Evolutionary conservation across 345 rosid species (phyloP), one percentile per base, ranked within the genome.

Genomic region (Moringa oleifera): DNA sequence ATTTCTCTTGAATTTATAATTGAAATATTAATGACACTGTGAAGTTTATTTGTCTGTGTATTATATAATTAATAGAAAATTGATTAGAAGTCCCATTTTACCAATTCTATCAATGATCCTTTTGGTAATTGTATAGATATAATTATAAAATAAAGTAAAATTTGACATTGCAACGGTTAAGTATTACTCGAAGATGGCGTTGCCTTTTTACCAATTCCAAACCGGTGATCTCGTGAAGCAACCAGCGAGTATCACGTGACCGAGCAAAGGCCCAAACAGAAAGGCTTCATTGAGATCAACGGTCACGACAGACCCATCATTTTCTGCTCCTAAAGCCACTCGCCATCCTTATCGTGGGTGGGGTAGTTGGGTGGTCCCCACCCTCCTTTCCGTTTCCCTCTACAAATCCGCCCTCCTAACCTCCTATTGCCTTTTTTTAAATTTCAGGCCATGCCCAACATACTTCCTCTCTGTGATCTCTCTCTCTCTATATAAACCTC

Each of bases 211-310:
- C 47, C 47, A 41, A 7, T 41, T 41, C 47, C 37, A 33, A 33
- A 9, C 47, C 47, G 9, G 9, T 65, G 46, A 56, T 47, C 18
- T n/a, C 54, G 61, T 57, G 61, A 28, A 51, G 9, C 31, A 17
- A 65, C 20, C 8, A 15, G 6, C 47, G 7, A 7, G 47, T 41
- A 36, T 52, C 58, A 51, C 25, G 58, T 67, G 70, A 64, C 45
- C 8, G 22, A 31, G 49, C 23, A 41, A 41, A 41, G 17, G 16
- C 37, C 5, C 5, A 41, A 4, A 41, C 47, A 9, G 6, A 33
- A 33, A 33, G 11, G 47, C 8, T 28, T 4, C 47, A 41, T 58
- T 15, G 45, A 33, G 24, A 50, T 57, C 73, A 62, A 63, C 63
- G 68, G 73, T 22, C 20, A 50, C 8, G 0, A 23, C 0, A 22